A percentile compares a stretch with the other conserved stretches of the same genome.
These are phyloP conservation scores for Naganishia onofrii DNA, from an alignment of 768 basidiomycete species.

Conservation along the genomic window DNA sequence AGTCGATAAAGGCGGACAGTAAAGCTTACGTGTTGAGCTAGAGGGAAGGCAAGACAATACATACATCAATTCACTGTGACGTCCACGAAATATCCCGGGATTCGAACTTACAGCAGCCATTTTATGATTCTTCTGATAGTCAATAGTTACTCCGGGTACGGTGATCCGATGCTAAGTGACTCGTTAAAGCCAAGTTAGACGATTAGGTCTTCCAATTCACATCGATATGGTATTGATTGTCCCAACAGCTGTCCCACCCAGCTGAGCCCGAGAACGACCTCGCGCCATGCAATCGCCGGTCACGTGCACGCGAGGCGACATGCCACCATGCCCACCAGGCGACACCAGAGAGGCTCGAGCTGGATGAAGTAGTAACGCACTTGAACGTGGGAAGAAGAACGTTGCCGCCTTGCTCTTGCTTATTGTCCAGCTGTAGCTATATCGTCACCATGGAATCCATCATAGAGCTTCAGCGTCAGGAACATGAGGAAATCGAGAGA, in stretches of 20 bases:
- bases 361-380: no score
- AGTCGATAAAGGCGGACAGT: slow-evolving; percentile 35
- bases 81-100: neutral
- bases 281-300: neutral
- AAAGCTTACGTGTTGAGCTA: slow-evolving; percentile 38
- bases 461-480: slow-evolving; percentile 89
- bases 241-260: no score
- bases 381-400: neutral
- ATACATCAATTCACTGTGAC: neutral
- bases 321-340: no score
- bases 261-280: neutral
- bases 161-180: no score
- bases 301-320: slow-evolving; percentile 13
- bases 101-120: slow-evolving; percentile 10
- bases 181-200: no score
- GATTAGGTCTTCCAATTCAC: neutral
- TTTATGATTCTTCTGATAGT: neutral
- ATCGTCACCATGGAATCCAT: slow-evolving; percentile 73
- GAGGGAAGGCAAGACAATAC: slow-evolving; percentile 21
- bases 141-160: no score
- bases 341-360: no score
- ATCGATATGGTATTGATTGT: neutral
- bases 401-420: neutral
- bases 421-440: no score
- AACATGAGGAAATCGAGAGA: slow-evolving; percentile 92